Base-by-base conservation (phyloP, 2,329 filamentous ascomycete genomes). In the Sporothrix schenckii region DNA sequence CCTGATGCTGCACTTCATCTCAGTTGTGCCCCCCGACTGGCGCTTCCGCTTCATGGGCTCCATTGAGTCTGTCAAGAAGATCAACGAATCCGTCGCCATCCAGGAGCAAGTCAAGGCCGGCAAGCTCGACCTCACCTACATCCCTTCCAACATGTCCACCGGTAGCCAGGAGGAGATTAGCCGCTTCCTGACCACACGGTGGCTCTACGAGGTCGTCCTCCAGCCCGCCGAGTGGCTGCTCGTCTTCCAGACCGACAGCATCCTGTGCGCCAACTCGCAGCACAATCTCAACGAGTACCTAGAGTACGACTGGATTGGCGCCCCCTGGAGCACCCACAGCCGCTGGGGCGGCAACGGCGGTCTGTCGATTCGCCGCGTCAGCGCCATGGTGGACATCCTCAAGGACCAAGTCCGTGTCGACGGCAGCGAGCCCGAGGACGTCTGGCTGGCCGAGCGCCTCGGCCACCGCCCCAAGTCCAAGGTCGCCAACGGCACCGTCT, bases 21-120 rank as follows among this genome's bases (percentile, higher is more conserved):
- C 83, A 4, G 84, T 87, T 24, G 82, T 87, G 1, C 85, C 85
- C 4, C 82, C 84, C 1, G 85, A 87, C 78, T 88, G 86, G 86
- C 82, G 81, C 41, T 86, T 87, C 78, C 81, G 82, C 53, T 87
- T 87, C 80, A 85, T 87, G 81, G 85, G 85, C 69, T 85, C 83
- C 16, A 41, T 76, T 27, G 80, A 81, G 66, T 84, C 82, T 9
- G 81, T 87, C 39, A 77, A 78, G 49, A 74, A 74, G 72, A 75
- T 86, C 75, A 85, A 85, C 76, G 63, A 74, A 68, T 83, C 80
- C 41, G 77, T 81, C 16, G 83, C 84, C 53, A 83, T 86, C 75
- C 81, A 81, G 11, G 76, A 81, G 72, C 80, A 83, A 58, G 79
- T 82, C 47, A 73, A 71, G 21, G 71, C 78, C 1, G 83, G 82